Evolutionary conservation across 257 asterid genomes (phyloP), one percentile per base, ranked within the genome.

Genomic region (Ophiorrhiza pumila): DNA sequence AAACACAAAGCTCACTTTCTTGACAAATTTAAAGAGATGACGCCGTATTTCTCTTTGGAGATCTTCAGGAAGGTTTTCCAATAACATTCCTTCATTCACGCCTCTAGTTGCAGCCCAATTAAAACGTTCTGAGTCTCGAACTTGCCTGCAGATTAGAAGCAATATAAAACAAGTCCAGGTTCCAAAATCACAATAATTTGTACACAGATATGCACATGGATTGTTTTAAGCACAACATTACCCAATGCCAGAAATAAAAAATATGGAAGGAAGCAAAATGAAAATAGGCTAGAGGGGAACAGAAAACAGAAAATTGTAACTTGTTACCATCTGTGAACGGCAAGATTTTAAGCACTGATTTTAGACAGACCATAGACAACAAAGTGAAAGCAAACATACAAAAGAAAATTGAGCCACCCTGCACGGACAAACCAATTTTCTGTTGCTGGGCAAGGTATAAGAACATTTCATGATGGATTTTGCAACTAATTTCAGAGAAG

Each of bases 51-150:
- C 96, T 78, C 93, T 83, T 80, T 90, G 98, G 70, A 94, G 92
- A 77, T 94, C 97, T 85, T 91, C 99, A 15, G 98, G 99, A 29
- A 94, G 89, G 76, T 91, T 86, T 83, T 91, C 98, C 89, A 94
- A 78, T 18, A 94, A 80, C 86, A 68, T 79, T 77, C 85, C 97
- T 78, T 94, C 99, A 49, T 91, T 88, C 61, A 94, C 98, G 32
- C 99, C 99, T 75, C 93, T 77, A 12, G 97, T 90, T 56, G 99
- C 98, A 43, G 99, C 96, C 99, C 99, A 94, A 63, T 72, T 82
- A 70, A 85, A 94, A 25, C 95, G 87, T 73, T 94, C 99, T 14
- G 98, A 88, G 68, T 82, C 89, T 74, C 88, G 86, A 41, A 94
- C 96, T 83, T 72, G 85, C 78, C 99, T 94, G 85, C 82, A 80